These are phyloP conservation scores for Discostella stelligera DNA, from an alignment of 352 stramenopile genomes.

Conservation along the genomic window DNA sequence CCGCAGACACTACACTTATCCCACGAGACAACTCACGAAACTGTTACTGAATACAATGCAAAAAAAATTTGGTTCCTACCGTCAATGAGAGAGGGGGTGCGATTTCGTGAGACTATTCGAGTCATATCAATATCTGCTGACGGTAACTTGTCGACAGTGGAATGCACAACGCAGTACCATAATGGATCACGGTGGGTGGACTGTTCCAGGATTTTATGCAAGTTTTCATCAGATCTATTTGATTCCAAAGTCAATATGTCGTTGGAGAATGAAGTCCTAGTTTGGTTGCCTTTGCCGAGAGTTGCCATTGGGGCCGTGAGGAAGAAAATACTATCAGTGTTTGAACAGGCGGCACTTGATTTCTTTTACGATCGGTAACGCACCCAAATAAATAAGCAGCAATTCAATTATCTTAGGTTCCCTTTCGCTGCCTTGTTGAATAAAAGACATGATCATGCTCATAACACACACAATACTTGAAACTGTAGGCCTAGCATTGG, in stretches of 20 bases:
- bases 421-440: too few relatives aligned
- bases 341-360: constrained; percentile 24
- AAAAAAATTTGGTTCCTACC: constrained; percentile 36
- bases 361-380: constrained; percentile 20
- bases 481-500: too few relatives aligned
- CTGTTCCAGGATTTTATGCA: constrained; percentile 38
- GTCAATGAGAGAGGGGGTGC: constrained; percentile 11
- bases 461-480: too few relatives aligned
- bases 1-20: neutral
- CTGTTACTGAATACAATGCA: constrained; percentile 38
- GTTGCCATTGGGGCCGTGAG: constrained; percentile 19
- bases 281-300: constrained; percentile 38
- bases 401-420: neutral
- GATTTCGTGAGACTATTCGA: constrained; percentile 40
- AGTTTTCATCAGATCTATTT: constrained; percentile 6
- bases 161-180: constrained; percentile 43
- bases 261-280: constrained; percentile 38
- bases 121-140: constrained; percentile 23
- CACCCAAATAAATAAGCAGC: neutral
- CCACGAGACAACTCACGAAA: constrained; percentile 23
- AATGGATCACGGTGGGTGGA: constrained; percentile 31
- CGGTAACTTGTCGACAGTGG: constrained; percentile 28
- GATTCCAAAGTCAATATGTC: constrained; percentile 32
- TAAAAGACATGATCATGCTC: too few relatives aligned
- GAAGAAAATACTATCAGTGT: constrained; percentile 44